These are phyloP conservation scores for Daldinia eschscholtzii DNA, from an alignment of 2,329 filamentous ascomycete species.

Conservation along the genomic window DNA sequence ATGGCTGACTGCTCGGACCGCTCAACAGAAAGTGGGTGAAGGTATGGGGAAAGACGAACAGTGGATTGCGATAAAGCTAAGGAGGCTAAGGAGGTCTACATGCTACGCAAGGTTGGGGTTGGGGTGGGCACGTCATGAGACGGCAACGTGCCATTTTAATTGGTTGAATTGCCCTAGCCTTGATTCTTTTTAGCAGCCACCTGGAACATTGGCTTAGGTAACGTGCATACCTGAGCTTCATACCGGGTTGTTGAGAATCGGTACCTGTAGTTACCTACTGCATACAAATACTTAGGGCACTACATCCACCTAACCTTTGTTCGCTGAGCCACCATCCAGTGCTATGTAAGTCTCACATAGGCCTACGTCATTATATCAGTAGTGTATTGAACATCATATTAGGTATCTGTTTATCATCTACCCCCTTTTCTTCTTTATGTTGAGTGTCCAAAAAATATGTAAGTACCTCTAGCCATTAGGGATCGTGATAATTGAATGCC, in stretches of 20 bases:
- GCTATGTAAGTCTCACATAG: neutral
- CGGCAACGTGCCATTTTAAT: conserved; percentile 20
- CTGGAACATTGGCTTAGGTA: conserved; percentile 30
- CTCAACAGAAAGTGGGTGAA: conserved; percentile 37
- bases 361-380: neutral
- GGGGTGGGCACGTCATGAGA: conserved; percentile 45
- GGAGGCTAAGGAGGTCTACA: conserved; percentile 16
- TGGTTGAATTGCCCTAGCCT: conserved; percentile 36
- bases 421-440: neutral
- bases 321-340: neutral
- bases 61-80: conserved; percentile 32
- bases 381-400: too few species aligned
- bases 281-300: too few species aligned
- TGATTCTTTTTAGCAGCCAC: conserved; percentile 34
- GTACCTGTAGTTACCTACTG: too few species aligned
- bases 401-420: neutral
- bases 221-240: neutral
- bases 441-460: neutral
- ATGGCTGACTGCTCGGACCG: conserved; percentile 13
- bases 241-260: neutral
- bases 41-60: conserved; percentile 30
- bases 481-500: neutral
- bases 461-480: neutral
- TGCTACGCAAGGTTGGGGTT: conserved; percentile 36
- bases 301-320: neutral